Evolutionary conservation across 306 rosid species (phyloP).

Genomic region (Lithocarpus polystachyus): DNA sequence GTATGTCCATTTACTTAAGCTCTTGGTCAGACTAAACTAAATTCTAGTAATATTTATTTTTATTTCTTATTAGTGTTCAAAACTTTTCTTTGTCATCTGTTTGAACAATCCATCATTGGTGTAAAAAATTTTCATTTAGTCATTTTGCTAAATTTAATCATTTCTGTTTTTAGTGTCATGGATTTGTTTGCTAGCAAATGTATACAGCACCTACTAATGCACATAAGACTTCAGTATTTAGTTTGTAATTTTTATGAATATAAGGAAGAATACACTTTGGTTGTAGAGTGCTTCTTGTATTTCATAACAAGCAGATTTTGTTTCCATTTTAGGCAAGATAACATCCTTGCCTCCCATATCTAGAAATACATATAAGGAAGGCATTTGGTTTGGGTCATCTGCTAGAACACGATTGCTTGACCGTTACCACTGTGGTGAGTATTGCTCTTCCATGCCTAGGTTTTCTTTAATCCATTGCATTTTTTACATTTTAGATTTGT

Average conservation of each 20-base stretch:
- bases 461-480: too few species aligned
- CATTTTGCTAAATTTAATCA: background rate
- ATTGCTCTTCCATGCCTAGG: too few species aligned
- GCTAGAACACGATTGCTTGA: too few species aligned
- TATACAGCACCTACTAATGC: background rate
- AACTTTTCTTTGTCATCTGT: background rate
- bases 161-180: background rate
- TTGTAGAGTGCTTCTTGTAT: background rate
- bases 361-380: background rate
- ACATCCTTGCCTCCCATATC: background rate
- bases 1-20: conserved; percentile 31
- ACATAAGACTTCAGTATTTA: background rate
- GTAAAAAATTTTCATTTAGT: background rate
- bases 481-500: too few species aligned
- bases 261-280: background rate
- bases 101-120: background rate
- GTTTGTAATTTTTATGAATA: too few species aligned
- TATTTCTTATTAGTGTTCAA: background rate
- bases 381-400: too few species aligned
- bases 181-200: background rate
- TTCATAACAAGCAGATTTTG: background rate
- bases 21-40: background rate
- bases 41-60: background rate
- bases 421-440: too few species aligned
- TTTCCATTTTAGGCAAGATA: background rate